phyloP scores from a whole-genome alignment of 2,329 filamentous ascomycete species.

The Zymoseptoria crescenta region DNA sequence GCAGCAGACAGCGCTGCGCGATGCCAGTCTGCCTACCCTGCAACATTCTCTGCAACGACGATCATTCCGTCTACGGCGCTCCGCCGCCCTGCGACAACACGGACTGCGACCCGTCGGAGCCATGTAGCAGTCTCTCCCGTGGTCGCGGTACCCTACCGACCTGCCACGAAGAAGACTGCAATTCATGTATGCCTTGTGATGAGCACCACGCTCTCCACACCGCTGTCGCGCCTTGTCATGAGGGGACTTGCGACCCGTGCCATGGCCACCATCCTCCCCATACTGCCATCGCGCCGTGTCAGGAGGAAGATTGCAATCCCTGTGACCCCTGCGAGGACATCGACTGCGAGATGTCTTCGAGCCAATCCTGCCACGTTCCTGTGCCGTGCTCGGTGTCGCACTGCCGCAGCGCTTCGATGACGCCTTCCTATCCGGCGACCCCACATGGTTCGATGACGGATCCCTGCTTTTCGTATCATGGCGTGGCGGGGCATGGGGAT shows the following conservation, averaged over 20 bases:
- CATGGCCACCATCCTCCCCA: neutral
- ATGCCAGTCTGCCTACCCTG: conserved; percentile 20
- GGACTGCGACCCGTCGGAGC: conserved; percentile 11
- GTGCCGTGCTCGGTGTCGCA: conserved; percentile 14
- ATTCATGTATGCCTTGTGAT: neutral
- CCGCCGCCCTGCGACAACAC: conserved; percentile 13
- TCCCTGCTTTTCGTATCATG: conserved; percentile 13
- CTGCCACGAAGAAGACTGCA: conserved; percentile 1
- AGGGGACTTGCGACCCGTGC: neutral
- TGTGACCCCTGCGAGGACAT: conserved; percentile 17
- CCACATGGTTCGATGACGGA: conserved; percentile 10
- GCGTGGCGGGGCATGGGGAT: conserved; percentile 10
- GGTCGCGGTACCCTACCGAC: neutral
- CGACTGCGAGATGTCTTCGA: conserved; percentile 13
- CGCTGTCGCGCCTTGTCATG: neutral
- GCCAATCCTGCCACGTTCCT: conserved; percentile 10
- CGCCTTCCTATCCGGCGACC: conserved; percentile 16
- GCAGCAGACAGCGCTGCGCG: conserved; percentile 19
- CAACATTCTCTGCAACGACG: conserved; percentile 19
- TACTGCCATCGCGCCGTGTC: neutral
- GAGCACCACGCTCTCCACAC: neutral
- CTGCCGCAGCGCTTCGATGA: conserved; percentile 15
- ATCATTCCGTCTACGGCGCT: conserved; percentile 10
- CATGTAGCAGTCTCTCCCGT: neutral
- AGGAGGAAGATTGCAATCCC: neutral